These are phyloP conservation scores for Incumbomyces delicatus DNA, from an alignment of 2,329 filamentous ascomycete species.

Conservation along the genomic window DNA sequence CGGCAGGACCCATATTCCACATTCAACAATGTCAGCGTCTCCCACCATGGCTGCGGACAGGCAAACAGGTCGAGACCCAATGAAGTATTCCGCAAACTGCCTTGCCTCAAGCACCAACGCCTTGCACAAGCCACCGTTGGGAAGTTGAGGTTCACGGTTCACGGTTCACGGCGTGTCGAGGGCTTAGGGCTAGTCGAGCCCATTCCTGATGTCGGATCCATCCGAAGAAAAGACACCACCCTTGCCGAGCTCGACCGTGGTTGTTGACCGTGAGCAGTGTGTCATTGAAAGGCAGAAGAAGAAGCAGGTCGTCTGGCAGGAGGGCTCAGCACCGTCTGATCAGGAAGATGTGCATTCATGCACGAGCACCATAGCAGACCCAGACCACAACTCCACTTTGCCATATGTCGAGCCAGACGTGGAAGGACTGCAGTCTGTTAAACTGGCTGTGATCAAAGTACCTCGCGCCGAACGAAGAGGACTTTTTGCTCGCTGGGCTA, in stretches of 20 bases:
- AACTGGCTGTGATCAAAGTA: conserved; percentile 36
- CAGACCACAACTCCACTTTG: conserved; percentile 6
- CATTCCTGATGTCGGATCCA: not conserved
- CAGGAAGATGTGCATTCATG: conserved; percentile 7
- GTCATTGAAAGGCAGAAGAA: not conserved
- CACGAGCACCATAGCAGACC: conserved; percentile 10
- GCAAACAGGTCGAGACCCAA: not conserved
- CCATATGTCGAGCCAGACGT: conserved; percentile 9
- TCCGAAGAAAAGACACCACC: not conserved
- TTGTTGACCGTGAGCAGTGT: not conserved
- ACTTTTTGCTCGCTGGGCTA: conserved; percentile 57
- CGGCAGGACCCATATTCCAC: not conserved
- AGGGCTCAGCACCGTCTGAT: not conserved
- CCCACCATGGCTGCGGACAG: not conserved
- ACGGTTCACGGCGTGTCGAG: too few relatives aligned
- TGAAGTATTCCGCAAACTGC: too few relatives aligned
- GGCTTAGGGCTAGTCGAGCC: too few relatives aligned
- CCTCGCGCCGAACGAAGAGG: conserved; percentile 54
- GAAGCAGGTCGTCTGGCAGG: not conserved
- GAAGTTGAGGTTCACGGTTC: not conserved
- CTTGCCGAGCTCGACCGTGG: not conserved
- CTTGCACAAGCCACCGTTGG: not conserved
- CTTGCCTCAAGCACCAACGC: not conserved
- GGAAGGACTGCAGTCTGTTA: conserved; percentile 23
- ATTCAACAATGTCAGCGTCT: not conserved